phyloP scores from a whole-genome alignment of 2,329 filamentous ascomycete species.

The Fusarium caatingaense region DNA sequence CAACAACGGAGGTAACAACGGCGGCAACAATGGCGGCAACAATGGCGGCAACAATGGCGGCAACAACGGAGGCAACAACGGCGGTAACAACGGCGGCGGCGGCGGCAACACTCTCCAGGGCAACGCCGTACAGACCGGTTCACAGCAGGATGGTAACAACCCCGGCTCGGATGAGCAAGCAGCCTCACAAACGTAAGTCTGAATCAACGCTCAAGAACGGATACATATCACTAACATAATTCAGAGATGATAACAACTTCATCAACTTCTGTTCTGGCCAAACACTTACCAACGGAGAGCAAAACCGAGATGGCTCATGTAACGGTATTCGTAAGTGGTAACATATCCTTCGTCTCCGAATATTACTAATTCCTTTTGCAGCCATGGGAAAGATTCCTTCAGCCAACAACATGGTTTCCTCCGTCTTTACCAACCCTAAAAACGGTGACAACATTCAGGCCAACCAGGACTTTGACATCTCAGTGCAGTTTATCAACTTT shows the following conservation, averaged over 20 bases:
- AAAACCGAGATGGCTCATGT: constrained; percentile 69
- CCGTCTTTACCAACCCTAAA: constrained; percentile 64
- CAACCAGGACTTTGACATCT: constrained; percentile 63
- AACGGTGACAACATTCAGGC: constrained; percentile 61
- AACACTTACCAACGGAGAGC: constrained; percentile 69
- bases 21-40: constrained; percentile 42
- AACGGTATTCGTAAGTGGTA: constrained; percentile 68
- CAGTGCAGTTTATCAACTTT: constrained; percentile 65
- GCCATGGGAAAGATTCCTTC: constrained; percentile 71
- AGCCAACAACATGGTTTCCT: constrained; percentile 67
- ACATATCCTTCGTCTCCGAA: neutral
- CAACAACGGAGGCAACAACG: constrained; percentile 43
- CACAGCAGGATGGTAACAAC: constrained; percentile 60
- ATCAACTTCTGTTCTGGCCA: constrained; percentile 70
- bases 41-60: constrained; percentile 34
- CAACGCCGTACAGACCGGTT: constrained; percentile 62
- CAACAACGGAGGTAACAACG: constrained; percentile 44
- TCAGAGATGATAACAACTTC: constrained; percentile 69
- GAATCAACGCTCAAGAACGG: neutral
- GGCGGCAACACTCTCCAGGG: constrained; percentile 52
- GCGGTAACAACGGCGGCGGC: constrained; percentile 22
- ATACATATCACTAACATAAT: constrained; percentile 32
- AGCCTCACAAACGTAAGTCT: constrained; percentile 63
- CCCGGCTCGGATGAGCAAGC: constrained; percentile 60
- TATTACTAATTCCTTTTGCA: constrained; percentile 44